Evolutionary conservation across 306 rosid species (phyloP), one percentile per base, ranked within the genome.

Genomic region (Begonia masoniana): DNA sequence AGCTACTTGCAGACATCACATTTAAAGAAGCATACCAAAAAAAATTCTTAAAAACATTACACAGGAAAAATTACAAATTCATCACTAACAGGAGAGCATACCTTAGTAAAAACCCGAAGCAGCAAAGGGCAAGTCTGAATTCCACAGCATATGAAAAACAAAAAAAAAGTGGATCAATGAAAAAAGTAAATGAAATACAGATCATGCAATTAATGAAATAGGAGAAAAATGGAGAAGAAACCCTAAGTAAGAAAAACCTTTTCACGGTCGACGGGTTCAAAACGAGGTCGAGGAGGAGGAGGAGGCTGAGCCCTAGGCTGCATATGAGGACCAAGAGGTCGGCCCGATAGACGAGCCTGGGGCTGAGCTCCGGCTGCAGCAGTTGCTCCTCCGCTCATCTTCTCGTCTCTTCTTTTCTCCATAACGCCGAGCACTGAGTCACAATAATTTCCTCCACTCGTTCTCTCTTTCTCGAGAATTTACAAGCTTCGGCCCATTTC

Each of bases 51-150:
- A 43, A 16, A 6, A 21, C 17, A 19, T 8, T 43, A 21, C 60
- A 47, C 41, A 43, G 45, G 21, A 43, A 43, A 43, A 21, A 48
- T 1, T 35, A 56, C 5, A 21, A 11, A 31, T 24, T 42, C 13
- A 26, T 13, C 0, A 19, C 14, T 41, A 36, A 57, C 41, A 5
- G 39, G 7, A 15, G 13, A 15, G 11, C 63, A 11, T 71, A 87
- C 94, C 96, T 81, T 83, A 1, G 99, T 86, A 75, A 91, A 91
- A 35, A 91, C 99, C 56, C 96, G 82, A 48, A 91, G 94, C 47
- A 91, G 63, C 36, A 91, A 72, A n/a, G 96, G 99, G 56, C 99
- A 91, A 12, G 88, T 86, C 96, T 88, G 84, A 31, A 68, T 16
- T 14, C 10, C 57, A 57, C 17, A 26, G 3, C 15, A 23, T 12